Conservation (phyloP, 169 alveolate species). For the Plasmodium yoelii region DNA sequence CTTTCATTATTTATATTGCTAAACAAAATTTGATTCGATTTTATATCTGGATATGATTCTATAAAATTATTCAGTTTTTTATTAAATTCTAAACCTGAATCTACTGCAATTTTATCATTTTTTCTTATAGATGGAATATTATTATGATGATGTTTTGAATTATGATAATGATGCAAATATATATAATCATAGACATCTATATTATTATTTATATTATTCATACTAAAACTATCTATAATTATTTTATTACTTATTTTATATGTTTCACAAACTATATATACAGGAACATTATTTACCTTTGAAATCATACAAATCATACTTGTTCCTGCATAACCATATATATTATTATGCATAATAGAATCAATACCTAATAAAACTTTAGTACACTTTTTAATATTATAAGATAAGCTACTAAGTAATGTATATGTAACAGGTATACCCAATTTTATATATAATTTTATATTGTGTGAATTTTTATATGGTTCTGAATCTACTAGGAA, state of each 20-base stretch:
- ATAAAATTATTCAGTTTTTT: conserved; percentile 59
- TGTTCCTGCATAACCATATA: conserved; percentile 72
- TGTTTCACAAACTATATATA: conserved; percentile 69
- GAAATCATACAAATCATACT: conserved; percentile 72
- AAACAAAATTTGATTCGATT: conserved; percentile 17
- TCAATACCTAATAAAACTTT: conserved; percentile 69
- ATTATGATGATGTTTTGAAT: not conserved
- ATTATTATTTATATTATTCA: conserved; percentile 72
- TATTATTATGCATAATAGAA: conserved; percentile 69
- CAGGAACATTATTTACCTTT: conserved; percentile 44
- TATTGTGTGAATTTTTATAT: conserved; percentile 71
- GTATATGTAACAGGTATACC: conserved; percentile 75
- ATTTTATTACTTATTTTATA: conserved; percentile 75
- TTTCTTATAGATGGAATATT: not conserved
- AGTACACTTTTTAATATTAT: conserved; percentile 65
- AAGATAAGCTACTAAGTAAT: conserved; percentile 65
- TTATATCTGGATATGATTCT: conserved; percentile 42
- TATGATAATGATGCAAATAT: conserved; percentile 68
- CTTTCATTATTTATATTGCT: not conserved
- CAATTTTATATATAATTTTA: conserved; percentile 69
- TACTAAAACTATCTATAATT: conserved; percentile 58
- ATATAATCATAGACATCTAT: conserved; percentile 64
- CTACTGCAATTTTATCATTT: conserved; percentile 10
- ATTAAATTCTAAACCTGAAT: conserved; percentile 28
- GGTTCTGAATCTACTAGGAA: conserved; percentile 75